Evolutionary conservation across 345 rosid species (phyloP).

Genomic region (Bruguiera parviflora): DNA sequence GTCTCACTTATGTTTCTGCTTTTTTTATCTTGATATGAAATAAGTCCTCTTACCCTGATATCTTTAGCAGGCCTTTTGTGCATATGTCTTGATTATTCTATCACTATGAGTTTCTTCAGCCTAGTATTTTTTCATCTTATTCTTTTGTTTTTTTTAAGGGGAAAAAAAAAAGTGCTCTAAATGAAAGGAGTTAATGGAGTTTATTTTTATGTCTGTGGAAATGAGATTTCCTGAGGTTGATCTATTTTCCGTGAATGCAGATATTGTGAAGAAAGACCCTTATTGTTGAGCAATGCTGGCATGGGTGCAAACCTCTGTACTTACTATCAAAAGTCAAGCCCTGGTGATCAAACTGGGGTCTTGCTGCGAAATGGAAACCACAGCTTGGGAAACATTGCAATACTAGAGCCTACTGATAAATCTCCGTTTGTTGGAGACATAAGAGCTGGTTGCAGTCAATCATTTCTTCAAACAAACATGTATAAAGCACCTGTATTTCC

Average conservation of each 20-base stretch:
- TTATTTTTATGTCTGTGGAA: background rate
- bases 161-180: too few relatives aligned
- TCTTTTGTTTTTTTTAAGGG: too few relatives aligned
- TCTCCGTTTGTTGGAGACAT: slow-evolving; percentile 98
- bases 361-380: slow-evolving; percentile 50
- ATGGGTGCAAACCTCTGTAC: slow-evolving; percentile 96
- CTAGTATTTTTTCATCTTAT: too few relatives aligned
- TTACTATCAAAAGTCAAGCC: slow-evolving; percentile 79
- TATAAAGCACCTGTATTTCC: slow-evolving; percentile 84
- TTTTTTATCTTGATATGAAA: too few relatives aligned
- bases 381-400: slow-evolving; percentile 64
- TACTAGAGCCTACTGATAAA: slow-evolving; percentile 79
- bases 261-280: slow-evolving; percentile 96
- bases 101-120: too few relatives aligned
- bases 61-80: too few relatives aligned
- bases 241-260: slow-evolving; percentile 31
- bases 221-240: background rate
- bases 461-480: slow-evolving; percentile 92
- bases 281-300: slow-evolving; percentile 78
- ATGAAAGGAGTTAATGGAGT: too few relatives aligned
- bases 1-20: too few relatives aligned
- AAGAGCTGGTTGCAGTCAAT: slow-evolving; percentile 71
- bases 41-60: too few relatives aligned
- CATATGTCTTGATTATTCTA: too few relatives aligned
- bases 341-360: slow-evolving; percentile 67